These are phyloP conservation scores for Saksenaea oblongispora DNA, from an alignment of 371 early-diverging fungal species.

Conservation along the genomic window DNA sequence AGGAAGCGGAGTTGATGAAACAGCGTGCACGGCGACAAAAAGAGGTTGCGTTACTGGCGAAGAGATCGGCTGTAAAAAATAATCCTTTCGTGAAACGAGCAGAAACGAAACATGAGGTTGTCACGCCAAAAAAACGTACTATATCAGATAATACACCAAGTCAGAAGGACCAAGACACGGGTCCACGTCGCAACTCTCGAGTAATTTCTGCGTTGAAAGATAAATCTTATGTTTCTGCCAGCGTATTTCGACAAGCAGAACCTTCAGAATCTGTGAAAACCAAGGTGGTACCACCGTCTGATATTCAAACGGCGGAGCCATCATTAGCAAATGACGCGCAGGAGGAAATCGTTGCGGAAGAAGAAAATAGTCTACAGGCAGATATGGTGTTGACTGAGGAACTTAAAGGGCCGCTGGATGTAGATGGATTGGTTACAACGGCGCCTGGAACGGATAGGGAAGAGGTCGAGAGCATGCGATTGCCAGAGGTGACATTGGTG, in stretches of 20 bases:
- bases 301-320: not conserved
- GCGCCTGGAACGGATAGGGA: not conserved
- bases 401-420: not conserved
- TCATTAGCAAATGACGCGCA: not conserved
- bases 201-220: conserved; percentile 32
- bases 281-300: not conserved
- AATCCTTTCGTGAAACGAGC: conserved; percentile 37
- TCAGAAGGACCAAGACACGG: not conserved
- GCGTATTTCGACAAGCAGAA: conserved; percentile 36
- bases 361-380: not conserved
- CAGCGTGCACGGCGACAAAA: conserved; percentile 17
- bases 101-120: conserved; percentile 25
- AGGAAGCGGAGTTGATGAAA: conserved; percentile 23
- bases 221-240: conserved; percentile 41
- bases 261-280: conserved; percentile 3
- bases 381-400: not conserved
- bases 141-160: not conserved
- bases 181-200: conserved; percentile 23
- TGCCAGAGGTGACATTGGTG: not conserved
- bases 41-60: conserved; percentile 23
- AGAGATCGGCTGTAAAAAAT: conserved; percentile 33
- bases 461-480: not conserved
- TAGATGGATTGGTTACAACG: not conserved
- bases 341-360: not conserved
- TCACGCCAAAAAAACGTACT: not conserved